Evolutionary conservation across 148 eudicot species (phyloP).

Genomic region (Polygonum aviculare): DNA sequence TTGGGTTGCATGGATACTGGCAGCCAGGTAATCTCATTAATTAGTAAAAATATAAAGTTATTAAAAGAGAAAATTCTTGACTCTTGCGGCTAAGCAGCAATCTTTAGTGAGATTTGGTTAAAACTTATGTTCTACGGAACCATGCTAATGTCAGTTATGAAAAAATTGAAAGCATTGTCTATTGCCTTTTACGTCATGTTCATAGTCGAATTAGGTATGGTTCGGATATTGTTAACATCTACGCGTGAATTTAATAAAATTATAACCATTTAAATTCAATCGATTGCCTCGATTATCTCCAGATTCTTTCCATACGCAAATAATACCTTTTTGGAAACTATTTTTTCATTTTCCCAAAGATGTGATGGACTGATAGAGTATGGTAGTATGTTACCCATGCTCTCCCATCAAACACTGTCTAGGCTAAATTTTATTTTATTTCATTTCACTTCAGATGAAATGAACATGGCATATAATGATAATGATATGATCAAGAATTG

Average conservation of each 20-base stretch:
- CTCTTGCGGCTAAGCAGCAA: not conserved
- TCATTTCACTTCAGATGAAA: not conserved
- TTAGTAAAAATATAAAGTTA: not conserved
- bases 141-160: not conserved
- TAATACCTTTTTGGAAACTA: not conserved
- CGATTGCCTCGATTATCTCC: not conserved
- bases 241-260: not conserved
- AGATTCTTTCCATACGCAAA: not conserved
- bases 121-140: not conserved
- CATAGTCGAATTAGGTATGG: not conserved
- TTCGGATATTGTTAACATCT: not conserved
- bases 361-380: not conserved
- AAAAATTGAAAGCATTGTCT: not conserved
- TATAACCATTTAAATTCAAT: not conserved
- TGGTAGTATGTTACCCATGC: not conserved
- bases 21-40: constrained; percentile 54
- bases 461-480: not conserved
- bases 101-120: not conserved
- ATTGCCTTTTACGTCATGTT: not conserved
- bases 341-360: not conserved
- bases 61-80: not conserved
- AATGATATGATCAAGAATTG: not conserved
- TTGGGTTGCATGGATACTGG: constrained; percentile 92
- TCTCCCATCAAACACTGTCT: not conserved
- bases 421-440: not conserved